Evolutionary conservation across 225 moss, liverwort and hornwort species (phyloP).

Genomic region (Rhytidiadelphus loreus): DNA sequence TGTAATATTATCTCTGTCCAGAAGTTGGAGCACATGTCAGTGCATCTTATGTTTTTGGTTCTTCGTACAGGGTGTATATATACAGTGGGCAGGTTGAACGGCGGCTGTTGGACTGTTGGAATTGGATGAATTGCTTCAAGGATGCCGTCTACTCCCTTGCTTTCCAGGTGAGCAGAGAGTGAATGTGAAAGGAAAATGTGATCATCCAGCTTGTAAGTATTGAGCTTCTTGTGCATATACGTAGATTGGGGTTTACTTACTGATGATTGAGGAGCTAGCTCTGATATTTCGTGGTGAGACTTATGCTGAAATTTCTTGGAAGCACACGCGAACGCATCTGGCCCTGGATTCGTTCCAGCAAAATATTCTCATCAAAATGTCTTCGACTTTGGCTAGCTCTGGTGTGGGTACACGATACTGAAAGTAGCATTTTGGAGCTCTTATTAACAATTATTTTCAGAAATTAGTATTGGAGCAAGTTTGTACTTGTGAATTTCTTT

Average conservation of each 20-base stretch:
- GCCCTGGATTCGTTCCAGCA: too few species aligned
- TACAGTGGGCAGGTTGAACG: constrained; percentile 75
- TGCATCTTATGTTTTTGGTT: not conserved
- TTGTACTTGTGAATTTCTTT: not conserved
- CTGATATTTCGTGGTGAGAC: too few species aligned
- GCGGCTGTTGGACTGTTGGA: constrained; percentile 79
- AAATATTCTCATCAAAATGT: too few species aligned
- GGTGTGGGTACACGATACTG: not conserved
- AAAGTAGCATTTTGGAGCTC: not conserved
- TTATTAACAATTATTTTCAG: not conserved
- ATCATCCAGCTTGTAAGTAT: too few species aligned
- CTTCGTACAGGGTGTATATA: constrained; percentile 58
- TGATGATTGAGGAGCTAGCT: too few species aligned
- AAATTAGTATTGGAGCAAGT: not conserved
- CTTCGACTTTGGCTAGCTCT: too few species aligned
- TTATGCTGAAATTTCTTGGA: too few species aligned
- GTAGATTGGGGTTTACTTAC: not conserved
- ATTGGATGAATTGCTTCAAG: constrained; percentile 82
- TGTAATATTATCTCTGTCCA: not conserved
- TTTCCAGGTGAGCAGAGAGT: constrained; percentile 49
- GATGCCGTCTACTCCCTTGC: constrained; percentile 85
- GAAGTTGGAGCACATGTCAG: not conserved
- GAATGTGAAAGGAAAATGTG: not conserved
- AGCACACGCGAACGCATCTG: too few species aligned
- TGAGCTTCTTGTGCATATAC: too few species aligned